These are phyloP conservation scores for Leptographium lundbergii DNA, from an alignment of 2,329 filamentous ascomycete genomes.

Conservation along the genomic window DNA sequence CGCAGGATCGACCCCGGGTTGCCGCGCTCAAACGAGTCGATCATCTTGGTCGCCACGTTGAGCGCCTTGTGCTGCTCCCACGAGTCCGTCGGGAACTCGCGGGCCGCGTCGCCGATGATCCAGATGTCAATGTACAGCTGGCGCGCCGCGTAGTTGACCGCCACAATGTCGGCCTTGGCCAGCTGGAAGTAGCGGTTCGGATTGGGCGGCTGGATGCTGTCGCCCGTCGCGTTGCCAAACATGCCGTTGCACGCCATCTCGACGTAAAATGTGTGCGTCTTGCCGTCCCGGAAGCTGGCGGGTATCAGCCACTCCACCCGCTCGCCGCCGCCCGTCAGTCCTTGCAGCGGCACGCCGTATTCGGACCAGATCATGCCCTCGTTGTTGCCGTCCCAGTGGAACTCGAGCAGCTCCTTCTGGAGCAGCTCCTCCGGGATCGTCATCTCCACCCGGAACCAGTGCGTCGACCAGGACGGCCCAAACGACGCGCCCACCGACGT, in stretches of 20 bases:
- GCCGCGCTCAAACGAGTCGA: constrained; percentile 77
- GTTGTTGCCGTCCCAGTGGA: constrained; percentile 91
- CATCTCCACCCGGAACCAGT: constrained; percentile 85
- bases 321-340: constrained; percentile 80
- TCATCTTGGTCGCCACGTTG: constrained; percentile 73
- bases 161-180: constrained; percentile 69
- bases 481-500: constrained; percentile 68
- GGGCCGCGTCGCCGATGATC: constrained; percentile 86
- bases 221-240: constrained; percentile 84
- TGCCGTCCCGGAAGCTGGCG: constrained; percentile 65
- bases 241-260: constrained; percentile 99
- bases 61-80: constrained; percentile 83
- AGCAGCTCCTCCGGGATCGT: constrained; percentile 61
- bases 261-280: constrained; percentile 82
- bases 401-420: constrained; percentile 73
- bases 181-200: constrained; percentile 75
- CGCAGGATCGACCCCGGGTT: constrained; percentile 65
- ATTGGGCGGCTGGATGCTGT: constrained; percentile 77
- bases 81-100: constrained; percentile 79
- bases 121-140: constrained; percentile 85
- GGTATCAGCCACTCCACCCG: constrained; percentile 87
- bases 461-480: constrained; percentile 92
- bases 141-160: constrained; percentile 74
- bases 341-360: constrained; percentile 81
- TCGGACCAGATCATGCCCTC: constrained; percentile 92